These are phyloP conservation scores for Potentilla sterilis DNA, from an alignment of 306 rosid species.

Conservation along the genomic window DNA sequence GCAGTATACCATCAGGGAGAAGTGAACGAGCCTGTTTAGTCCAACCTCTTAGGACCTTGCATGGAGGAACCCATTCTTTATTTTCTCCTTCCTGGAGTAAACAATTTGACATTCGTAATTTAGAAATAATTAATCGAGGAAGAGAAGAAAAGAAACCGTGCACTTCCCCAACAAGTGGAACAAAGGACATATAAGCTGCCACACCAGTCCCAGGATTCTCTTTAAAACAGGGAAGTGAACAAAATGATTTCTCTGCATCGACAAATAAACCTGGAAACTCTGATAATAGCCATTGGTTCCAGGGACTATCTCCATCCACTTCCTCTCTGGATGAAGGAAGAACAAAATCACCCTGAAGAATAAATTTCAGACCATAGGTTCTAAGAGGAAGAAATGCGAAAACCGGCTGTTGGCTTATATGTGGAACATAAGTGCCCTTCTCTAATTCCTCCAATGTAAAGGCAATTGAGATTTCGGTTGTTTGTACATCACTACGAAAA, in stretches of 20 bases:
- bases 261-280: conserved; percentile 89
- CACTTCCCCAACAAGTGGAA: conserved; percentile 90
- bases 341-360: conserved; percentile 94
- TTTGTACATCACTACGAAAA: conserved; percentile 56
- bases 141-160: conserved; percentile 92
- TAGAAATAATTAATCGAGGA: conserved; percentile 72
- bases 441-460: conserved; percentile 72
- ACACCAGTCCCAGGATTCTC: conserved; percentile 78
- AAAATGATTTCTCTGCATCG: conserved; percentile 66
- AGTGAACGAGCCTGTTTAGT: conserved; percentile 59
- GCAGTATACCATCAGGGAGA: conserved; percentile 64
- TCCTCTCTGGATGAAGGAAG: conserved; percentile 99
- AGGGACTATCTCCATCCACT: conserved; percentile 92
- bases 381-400: conserved; percentile 96
- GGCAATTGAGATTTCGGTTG: conserved; percentile 87
- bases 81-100: conserved; percentile 69
- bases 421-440: conserved; percentile 51
- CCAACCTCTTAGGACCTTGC: conserved; percentile 91
- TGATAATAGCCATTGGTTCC: conserved; percentile 94
- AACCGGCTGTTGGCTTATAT: conserved; percentile 74
- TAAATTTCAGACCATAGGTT: conserved; percentile 83
- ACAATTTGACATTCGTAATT: conserved; percentile 69
- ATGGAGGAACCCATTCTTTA: conserved; percentile 77
- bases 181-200: conserved; percentile 84
- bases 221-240: conserved; percentile 72